Base-by-base conservation (phyloP, 2,329 filamentous ascomycete species). In the Ceratocystis eucalypticola region DNA sequence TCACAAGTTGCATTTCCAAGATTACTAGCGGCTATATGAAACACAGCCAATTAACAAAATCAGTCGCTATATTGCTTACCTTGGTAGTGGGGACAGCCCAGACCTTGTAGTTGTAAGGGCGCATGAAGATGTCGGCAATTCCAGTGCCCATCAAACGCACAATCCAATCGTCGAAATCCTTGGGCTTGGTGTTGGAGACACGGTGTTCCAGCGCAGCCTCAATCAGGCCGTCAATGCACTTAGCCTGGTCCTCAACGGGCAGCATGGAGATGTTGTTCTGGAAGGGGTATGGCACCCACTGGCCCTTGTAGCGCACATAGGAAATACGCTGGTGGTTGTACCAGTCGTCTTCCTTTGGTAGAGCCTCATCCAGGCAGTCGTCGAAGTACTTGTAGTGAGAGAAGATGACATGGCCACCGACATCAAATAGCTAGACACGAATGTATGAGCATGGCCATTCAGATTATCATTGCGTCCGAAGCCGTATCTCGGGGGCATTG, bases 311-410 rank as follows among this genome's bases (percentile, higher is more conserved):
- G 75, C 94, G 92, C 72, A 99, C 93, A 77, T 99, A 99, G 70
- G 94, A 99, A 79, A 99, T 94, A 76, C 94, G 92, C 83, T 99
- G 88, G 82, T 99, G 94, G 71, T 86, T 90, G 80, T 88, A 97
- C 94, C 94, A 99, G 80, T 99, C 94, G 68, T 90, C 88, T 68
- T 91, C 85, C 74, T 91, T 91, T 73, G 94, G 94, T 53, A 99
- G 87, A 65, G 94, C 94, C 83, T 99, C 94, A 77, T 97, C 85
- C 75, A 99, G 88, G 81, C 90, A 95, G 82, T 99, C 94, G 80
- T 99, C 94, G 77, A 99, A 99, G 86, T 99, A 99, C 82, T 96
- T 96, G 88, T 99, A 99, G 85, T 96, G 92, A 72, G 92, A 96
- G 84, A 96, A 96, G 80, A 96, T 96, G 79, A 96, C 92, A 79